phyloP scores from a whole-genome alignment of 345 rosid genomes.

The Eutrema yunnanense region DNA sequence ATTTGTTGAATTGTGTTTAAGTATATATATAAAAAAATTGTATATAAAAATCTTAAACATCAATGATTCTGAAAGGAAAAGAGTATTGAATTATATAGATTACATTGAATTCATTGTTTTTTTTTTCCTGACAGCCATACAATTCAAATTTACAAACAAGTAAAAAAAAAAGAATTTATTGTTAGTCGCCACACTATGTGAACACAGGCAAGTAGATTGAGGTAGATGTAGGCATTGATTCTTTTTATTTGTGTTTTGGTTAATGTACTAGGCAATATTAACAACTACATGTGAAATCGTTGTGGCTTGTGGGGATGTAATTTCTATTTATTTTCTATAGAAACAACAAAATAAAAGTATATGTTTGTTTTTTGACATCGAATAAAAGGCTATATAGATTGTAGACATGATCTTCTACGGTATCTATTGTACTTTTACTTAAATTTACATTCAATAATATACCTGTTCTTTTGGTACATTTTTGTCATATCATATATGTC shows the following conservation, averaged over 20 bases:
- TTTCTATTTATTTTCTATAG: not conserved
- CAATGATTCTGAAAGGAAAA: no score
- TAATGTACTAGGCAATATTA: slow-evolving; percentile 23
- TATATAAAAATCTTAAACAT: no score
- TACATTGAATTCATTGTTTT: no score
- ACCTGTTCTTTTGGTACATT: slow-evolving; percentile 9
- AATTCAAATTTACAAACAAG: no score
- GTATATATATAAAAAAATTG: no score
- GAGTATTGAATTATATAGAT: no score
- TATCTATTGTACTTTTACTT: slow-evolving; percentile 7
- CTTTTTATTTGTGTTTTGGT: not conserved
- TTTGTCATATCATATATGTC: slow-evolving; percentile 28
- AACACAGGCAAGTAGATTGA: slow-evolving; percentile 16
- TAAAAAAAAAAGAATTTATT: not conserved
- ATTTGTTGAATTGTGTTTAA: no score
- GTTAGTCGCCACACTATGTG: slow-evolving; percentile 1
- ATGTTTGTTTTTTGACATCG: not conserved
- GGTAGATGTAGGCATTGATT: slow-evolving; percentile 18
- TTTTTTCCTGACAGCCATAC: no score
- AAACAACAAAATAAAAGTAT: not conserved
- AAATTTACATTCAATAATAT: slow-evolving; percentile 14
- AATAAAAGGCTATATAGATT: not conserved
- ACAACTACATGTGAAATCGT: slow-evolving; percentile 4
- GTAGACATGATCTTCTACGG: not conserved
- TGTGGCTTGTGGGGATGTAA: not conserved